These are phyloP conservation scores for Oropetium thomaeum DNA, from an alignment of 176 grass and related monocot genomes.

Conservation along the genomic window DNA sequence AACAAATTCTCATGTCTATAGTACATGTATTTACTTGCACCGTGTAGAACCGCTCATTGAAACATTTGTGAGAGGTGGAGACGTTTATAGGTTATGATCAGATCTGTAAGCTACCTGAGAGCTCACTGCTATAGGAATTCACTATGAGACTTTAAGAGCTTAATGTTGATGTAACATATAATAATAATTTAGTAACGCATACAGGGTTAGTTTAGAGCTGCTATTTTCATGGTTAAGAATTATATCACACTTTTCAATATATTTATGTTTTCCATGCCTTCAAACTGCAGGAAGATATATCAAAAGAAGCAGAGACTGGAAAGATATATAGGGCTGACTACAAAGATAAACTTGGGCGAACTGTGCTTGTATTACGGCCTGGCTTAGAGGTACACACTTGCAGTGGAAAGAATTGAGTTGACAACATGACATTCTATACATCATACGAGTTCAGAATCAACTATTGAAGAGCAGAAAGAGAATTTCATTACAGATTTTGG, in stretches of 20 bases:
- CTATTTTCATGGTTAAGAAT: neutral
- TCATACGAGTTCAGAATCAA: neutral
- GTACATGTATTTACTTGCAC: neutral
- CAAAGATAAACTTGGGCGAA: slow-evolving; percentile 69
- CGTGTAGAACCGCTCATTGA: neutral
- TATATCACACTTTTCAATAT: slow-evolving; percentile 9
- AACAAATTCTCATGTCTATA: neutral
- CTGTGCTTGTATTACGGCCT: slow-evolving; percentile 82
- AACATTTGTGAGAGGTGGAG: neutral
- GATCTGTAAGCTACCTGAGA: neutral
- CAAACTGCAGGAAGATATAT: slow-evolving; percentile 58
- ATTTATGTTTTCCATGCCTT: slow-evolving; percentile 16
- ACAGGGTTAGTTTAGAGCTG: neutral
- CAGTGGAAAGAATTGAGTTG: neutral
- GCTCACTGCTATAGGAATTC: neutral
- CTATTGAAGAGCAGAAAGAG: neutral
- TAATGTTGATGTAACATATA: neutral
- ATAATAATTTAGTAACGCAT: neutral
- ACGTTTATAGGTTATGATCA: neutral
- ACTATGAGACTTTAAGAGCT: neutral
- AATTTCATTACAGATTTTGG: neutral
- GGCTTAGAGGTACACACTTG: slow-evolving; percentile 55
- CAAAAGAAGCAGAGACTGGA: slow-evolving; percentile 71
- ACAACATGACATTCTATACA: neutral
- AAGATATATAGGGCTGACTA: slow-evolving; percentile 81